Evolutionary conservation across 2,329 filamentous ascomycete species (phyloP), one percentile per base, ranked within the genome.

Genomic region (Dothistroma septosporum): DNA sequence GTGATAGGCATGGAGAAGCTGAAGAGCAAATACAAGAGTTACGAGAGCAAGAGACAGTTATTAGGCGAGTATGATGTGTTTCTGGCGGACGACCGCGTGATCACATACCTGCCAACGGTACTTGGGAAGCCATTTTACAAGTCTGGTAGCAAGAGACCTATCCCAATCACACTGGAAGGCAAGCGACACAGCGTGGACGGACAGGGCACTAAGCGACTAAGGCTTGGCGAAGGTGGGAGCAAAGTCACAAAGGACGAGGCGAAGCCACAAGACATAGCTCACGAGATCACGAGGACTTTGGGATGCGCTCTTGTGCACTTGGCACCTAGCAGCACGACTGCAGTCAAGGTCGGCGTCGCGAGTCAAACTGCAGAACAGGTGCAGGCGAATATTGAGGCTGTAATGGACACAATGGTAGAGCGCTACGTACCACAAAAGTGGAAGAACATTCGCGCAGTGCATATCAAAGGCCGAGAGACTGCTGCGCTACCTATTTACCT

Each of bases 121-220:
- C 85, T 99, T 12, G 94, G 93, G 69, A 97, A 96, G 80, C 88
- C 88, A 1, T 97, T 99, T 76, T 97, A 94, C 84, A 89, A 92
- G 79, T 83, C 79, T 59, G 90, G 88, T 16, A 78, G 79, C 65
- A 97, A 97, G 83, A 84, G 93, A 44, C 94, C 94, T 10, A 86
- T 99, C 61, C 92, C 94, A 28, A 84, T 97, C 41, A 81, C 83
- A 48, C 82, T 97, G 63, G 83, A 86, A 64, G 82, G 86, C 73
- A 81, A 82, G 63, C 62, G 69, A 41, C 67, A 74, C 55, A 72
- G 61, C 57, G 61, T 69, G 16, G 72, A 76, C 41, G 89, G 86
- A 79, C 83, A 79, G 71, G 82, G 80, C 31, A 76, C 75, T 19
- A 80, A 79, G 75, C 75, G 74, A 16, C 73, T 78, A 62, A 78